Base-by-base conservation (phyloP, 2,329 filamentous ascomycete species). In the Colletotrichum karsti region DNA sequence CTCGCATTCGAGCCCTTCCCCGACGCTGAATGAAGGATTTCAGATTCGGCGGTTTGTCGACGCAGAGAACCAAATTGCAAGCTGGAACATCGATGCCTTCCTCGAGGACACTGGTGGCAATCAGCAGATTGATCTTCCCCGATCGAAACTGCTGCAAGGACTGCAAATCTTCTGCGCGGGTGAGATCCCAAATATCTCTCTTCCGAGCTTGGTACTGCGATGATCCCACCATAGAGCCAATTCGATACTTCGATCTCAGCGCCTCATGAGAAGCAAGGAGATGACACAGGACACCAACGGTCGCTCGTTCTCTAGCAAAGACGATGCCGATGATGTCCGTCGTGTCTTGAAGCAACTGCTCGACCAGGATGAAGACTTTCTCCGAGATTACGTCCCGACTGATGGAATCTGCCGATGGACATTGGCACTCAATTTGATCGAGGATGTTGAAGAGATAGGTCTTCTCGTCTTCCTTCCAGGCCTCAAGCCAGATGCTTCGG, bases 1-100 rank as follows among this genome's bases (percentile, higher is more conserved):
- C 75, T 20, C 76, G 78, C 82, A 84, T 85, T 9, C 87, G 78
- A 5, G 86, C 86, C 35, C 87, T 79, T 7, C 86, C 85, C 6
- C 86, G 83, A 5, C 88, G 82, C 71, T 90, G 88, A 9, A 90
- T 86, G 70, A 88, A 90, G 0, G 86, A 84, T 69, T 87, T 88
- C n/a, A 86, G 77, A 35, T 82, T 87, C 13, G 71, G 72, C 3
- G 83, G 83, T 48, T 77, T 74, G 70, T 88, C 85, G 63, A 87
- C 89, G 72, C 88, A 90, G 39, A 90, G 78, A 24, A 91, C 86
- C 7, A 90, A 74, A 68, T 91, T 89, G 78, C 90, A 89, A 6
- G 85, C 87, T 0, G 88, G 88, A 6, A 92, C 84, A 71, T 92
- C 90, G 50, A 92, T 90, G 0, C 90, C 90, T 73, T 92, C 90